phyloP scores from a whole-genome alignment of 495 filamentous ascomycete genomes.

The Penicillium subrubescens region DNA sequence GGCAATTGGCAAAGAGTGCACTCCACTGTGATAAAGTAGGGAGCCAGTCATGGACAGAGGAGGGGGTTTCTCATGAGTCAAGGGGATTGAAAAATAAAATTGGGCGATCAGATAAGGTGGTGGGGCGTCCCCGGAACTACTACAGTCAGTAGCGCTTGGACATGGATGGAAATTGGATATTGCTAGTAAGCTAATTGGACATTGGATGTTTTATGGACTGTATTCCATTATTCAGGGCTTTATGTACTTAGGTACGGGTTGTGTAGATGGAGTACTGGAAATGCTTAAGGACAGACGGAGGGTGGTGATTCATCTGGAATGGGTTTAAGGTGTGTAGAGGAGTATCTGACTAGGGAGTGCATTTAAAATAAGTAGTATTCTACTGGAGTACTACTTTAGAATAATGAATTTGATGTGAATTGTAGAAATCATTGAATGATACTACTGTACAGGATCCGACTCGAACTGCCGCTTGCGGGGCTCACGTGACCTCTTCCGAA shows the following conservation, averaged over 20 bases:
- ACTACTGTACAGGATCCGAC: not conserved
- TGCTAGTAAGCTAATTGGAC: not conserved
- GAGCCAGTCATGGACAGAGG: constrained; percentile 1
- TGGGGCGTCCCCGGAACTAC: not conserved
- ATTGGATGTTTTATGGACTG: not conserved
- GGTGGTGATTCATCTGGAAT: not conserved
- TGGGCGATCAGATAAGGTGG: constrained; percentile 30
- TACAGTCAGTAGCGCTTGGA: not conserved
- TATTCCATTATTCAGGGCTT: not conserved
- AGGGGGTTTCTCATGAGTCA: constrained; percentile 27
- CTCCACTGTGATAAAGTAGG: not conserved
- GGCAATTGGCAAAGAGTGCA: too few species aligned
- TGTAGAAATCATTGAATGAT: not conserved
- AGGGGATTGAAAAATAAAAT: constrained; percentile 26
- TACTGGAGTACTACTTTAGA: too few species aligned
- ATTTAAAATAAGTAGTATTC: not conserved
- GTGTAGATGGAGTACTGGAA: not conserved
- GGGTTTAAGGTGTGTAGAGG: not conserved
- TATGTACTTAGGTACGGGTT: not conserved
- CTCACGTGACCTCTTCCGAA: constrained; percentile 21
- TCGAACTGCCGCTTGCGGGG: constrained; percentile 19
- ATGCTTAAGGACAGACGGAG: not conserved
- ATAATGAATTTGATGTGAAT: not conserved
- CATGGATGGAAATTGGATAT: too few species aligned
- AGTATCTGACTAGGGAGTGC: not conserved